Evolutionary conservation across 73 alveolate genomes (phyloP), one percentile per base, ranked within the genome.

Genomic region (Strombidium stylifer): DNA sequence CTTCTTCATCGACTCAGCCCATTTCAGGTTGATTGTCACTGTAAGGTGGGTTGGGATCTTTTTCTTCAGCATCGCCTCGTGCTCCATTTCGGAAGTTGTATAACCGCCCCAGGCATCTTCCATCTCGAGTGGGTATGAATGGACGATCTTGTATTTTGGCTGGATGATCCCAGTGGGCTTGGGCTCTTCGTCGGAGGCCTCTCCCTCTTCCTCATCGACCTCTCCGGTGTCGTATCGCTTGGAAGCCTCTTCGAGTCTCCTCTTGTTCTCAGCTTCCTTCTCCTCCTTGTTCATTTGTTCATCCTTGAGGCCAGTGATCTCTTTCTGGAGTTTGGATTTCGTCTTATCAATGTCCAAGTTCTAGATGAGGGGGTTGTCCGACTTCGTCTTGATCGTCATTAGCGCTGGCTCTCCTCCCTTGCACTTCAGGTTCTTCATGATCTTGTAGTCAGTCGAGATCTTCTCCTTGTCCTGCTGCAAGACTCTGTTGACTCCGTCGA

Each of bases 401-500:
- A 81, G 87, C 30, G 93, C 93, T 15, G 97, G 96, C 36, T 70
- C 82, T 25, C 91, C 93, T 42, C 98, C 98, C 68, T 93, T 93
- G 75, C 97, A 96, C 68, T 85, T 84, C 89, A 93, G 60, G 44
- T 96, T 92, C 66, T 89, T 93, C 68, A 96, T 66, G 12, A 94
- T 93, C 77, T 82, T 94, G 61, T 88, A 96, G 69, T 85, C 97
- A 15, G 92, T 73, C n/a, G 95, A 82, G 52, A 89, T 70, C 58
- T 85, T 96, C 77, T 92, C 99, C 60, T 87, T 89, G 58, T 92
- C 84, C 56, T 88, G 83, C 36, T 87, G 88, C 68, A 96, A 53
- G 46, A 89, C 91, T 56, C 56, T 71, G 36, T 82, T 53, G 28
- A 94, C 91, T 27, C 96, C 98, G 34, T 89, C 94, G 23, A 90